phyloP scores from a whole-genome alignment of 1,284 basidiomycete species.

The Leucoagaricus sp. region DNA sequence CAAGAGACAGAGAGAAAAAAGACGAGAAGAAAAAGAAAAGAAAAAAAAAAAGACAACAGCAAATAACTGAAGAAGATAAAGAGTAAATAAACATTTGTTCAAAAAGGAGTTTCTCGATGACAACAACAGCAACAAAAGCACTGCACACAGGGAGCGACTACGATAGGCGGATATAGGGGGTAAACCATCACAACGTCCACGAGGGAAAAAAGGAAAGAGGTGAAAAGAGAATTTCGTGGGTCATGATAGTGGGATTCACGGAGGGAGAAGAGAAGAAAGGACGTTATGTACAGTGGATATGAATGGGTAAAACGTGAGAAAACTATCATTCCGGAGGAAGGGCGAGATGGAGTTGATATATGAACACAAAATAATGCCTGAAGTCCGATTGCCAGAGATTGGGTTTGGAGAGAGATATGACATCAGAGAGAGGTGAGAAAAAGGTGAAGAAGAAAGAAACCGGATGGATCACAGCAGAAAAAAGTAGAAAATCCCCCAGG shows the following conservation, averaged over 20 bases:
- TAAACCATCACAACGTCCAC: neutral
- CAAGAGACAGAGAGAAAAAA: neutral
- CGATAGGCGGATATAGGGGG: too few species aligned
- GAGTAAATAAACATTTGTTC: too few species aligned
- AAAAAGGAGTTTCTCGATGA: too few species aligned
- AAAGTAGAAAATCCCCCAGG: constrained; percentile 1
- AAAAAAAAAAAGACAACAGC: neutral
- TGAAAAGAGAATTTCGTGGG: neutral
- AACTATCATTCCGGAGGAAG: neutral
- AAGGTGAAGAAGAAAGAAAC: neutral
- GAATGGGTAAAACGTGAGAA: neutral
- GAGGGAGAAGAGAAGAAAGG: neutral
- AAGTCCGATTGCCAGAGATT: neutral
- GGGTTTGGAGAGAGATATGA: too few species aligned
- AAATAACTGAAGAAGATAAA: neutral
- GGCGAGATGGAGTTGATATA: neutral
- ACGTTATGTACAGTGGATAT: neutral
- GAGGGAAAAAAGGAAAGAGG: neutral
- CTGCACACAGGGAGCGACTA: too few species aligned
- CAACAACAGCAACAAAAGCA: too few species aligned
- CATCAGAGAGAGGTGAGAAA: neutral
- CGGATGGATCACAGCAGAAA: neutral
- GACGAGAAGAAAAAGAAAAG: neutral
- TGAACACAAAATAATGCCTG: too few species aligned
- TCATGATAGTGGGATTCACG: neutral